These are phyloP conservation scores for Bolboschoenoplectus hybrid DNA, from an alignment of 202 grass and related monocot species.

Conservation along the genomic window DNA sequence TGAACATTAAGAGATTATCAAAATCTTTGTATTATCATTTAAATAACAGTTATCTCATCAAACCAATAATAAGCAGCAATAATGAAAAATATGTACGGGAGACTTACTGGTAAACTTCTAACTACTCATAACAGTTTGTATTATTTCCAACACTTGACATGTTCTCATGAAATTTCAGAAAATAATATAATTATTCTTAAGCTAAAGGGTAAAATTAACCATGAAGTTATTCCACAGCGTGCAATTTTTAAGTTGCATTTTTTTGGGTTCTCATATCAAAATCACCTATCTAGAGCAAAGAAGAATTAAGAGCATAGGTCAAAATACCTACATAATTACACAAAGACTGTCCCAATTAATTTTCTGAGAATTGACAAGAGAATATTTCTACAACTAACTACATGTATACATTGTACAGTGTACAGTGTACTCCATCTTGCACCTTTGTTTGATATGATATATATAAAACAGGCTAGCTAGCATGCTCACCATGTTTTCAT, in stretches of 20 bases:
- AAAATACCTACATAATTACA: not conserved
- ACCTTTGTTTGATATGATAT: constrained; percentile 10
- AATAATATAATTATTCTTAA: not conserved
- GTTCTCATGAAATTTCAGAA: not conserved
- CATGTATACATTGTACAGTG: not conserved
- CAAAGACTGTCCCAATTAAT: not conserved
- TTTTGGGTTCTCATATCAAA: constrained; percentile 13
- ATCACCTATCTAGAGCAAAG: not conserved
- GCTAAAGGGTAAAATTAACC: too few relatives aligned
- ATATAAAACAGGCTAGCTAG: not conserved
- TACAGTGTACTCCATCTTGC: constrained; percentile 46
- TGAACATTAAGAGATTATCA: too few relatives aligned
- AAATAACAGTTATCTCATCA: too few relatives aligned
- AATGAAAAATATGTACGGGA: not conserved
- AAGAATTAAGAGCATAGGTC: not conserved
- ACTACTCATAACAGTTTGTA: not conserved
- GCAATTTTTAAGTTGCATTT: not conserved
- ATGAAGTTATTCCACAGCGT: not conserved
- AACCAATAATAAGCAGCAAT: too few relatives aligned
- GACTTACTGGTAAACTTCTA: not conserved
- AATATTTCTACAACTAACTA: not conserved
- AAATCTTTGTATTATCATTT: too few relatives aligned
- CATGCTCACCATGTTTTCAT: not conserved
- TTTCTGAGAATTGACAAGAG: not conserved
- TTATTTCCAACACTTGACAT: not conserved